Base-by-base conservation (phyloP, 371 early-diverging fungal genomes). In the Rhizopus stolonifer region DNA sequence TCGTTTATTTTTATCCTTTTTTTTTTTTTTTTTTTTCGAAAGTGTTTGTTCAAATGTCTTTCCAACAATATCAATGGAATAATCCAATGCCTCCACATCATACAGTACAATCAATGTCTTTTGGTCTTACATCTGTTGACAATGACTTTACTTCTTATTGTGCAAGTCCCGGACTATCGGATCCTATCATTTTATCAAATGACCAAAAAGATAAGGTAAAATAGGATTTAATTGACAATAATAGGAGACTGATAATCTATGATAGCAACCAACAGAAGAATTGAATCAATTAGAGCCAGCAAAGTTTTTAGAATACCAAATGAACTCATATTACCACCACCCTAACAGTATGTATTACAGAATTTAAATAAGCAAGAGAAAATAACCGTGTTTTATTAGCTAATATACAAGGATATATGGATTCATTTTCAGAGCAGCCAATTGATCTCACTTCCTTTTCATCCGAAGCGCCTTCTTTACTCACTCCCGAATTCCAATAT, bases 261-360 rank as follows among this genome's bases (percentile, higher is more conserved):
- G 25, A 40, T 46, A 69, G 69, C 52, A 52, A 59, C 47, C 19
- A 24, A 46, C 69, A 31, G 69, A 69, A 36, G 61, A 69, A 50
- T 45, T 56, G 18, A 45, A 50, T 14, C 60, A 61, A 33, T 56
- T 51, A 10, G 65, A 69, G 33, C 65, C 60, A n/a, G 36, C 51
- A 11, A 69, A 61, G 22, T 53, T 38, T 17, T 48, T 69, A 19
- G 65, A 69, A 49, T 61, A 50, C 14, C 56, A 67, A 56, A 22
- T 59, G 23, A 58, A 36, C 4, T n/a, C 36, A 4, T 14, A n/a
- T 36, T 36, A 14, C 2, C 36, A 36, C 14, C 6, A 36, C n/a
- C 11, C 31, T 10, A 29, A 36, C 36, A 36, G 36, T 36, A 36
- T 36, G 36, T 36, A n/a, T 36, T 29, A 7, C 58, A 58, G 11